Percentiles rank a stretch among this genome's conserved stretches.
phyloP scores from a whole-genome alignment of 208 protist species.

The Trypanosoma caninum region DNA sequence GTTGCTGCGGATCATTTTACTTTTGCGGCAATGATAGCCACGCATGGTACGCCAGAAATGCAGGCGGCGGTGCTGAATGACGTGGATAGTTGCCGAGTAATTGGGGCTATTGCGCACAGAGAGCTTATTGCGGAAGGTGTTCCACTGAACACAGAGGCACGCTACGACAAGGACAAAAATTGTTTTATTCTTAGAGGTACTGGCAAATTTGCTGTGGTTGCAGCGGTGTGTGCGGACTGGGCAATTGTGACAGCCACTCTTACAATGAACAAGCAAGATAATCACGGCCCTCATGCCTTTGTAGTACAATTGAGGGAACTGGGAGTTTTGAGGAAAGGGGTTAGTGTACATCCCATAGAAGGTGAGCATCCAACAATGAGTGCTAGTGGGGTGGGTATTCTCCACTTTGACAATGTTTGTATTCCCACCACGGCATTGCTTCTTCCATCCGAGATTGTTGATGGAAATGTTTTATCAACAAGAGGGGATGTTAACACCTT shows the following conservation, averaged over 20 bases:
- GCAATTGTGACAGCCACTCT: constrained; percentile 78
- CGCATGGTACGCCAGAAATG: constrained; percentile 42
- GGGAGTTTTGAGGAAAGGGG: constrained; percentile 38
- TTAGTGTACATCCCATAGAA: constrained; percentile 45
- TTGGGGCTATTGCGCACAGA: constrained; percentile 68
- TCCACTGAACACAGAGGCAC: constrained; percentile 80
- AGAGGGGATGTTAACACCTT: constrained; percentile 30
- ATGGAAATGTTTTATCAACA: constrained; percentile 13
- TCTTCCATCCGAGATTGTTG: constrained; percentile 52
- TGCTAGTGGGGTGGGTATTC: constrained; percentile 49
- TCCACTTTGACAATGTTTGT: constrained; percentile 78
- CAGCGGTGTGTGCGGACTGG: constrained; percentile 69
- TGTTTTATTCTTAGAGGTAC: constrained; percentile 80
- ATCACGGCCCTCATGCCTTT: constrained; percentile 75
- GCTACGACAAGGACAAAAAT: constrained; percentile 68
- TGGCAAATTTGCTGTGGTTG: constrained; percentile 83
- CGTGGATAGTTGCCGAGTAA: constrained; percentile 46
- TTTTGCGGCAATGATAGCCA: constrained; percentile 73
- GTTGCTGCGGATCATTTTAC: constrained; percentile 83
- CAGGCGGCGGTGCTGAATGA: constrained; percentile 50
- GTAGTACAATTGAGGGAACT: constrained; percentile 64
- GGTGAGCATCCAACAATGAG: constrained; percentile 45
- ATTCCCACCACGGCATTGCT: constrained; percentile 57
- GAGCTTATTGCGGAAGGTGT: constrained; percentile 75
- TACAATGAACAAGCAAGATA: constrained; percentile 70